Evolutionary conservation across 106 monocot species (phyloP).

Genomic region (Platanthera zijinensis): DNA sequence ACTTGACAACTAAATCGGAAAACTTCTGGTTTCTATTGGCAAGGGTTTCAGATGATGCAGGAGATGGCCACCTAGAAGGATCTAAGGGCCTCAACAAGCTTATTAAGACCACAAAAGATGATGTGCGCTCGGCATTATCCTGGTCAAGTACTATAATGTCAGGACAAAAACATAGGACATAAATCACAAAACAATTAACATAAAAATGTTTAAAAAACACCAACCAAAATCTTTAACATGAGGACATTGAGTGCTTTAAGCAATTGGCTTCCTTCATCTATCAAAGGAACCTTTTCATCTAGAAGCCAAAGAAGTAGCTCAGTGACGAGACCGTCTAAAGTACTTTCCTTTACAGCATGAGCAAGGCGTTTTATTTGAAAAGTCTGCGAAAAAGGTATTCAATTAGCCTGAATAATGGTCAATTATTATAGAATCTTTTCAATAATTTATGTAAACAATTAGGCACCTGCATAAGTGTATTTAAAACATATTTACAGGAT

Average conservation of each 20-base stretch:
- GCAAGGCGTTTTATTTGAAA: slow-evolving; percentile 89
- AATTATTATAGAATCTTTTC: background rate
- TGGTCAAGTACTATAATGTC: slow-evolving; percentile 24
- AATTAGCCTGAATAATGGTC: background rate
- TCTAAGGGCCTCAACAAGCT: slow-evolving; percentile 84
- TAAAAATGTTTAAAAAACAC: background rate
- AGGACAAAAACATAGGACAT: background rate
- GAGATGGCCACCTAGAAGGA: slow-evolving; percentile 80
- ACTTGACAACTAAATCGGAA: slow-evolving; percentile 97
- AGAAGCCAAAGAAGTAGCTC: slow-evolving; percentile 97
- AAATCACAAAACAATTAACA: background rate
- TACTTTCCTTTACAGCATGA: slow-evolving; percentile 75
- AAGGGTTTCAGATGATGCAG: slow-evolving; percentile 52
- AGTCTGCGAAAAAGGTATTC: slow-evolving; percentile 42
- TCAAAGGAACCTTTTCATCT: slow-evolving; percentile 93
- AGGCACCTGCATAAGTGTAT: slow-evolving; percentile 95
- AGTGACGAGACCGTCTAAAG: slow-evolving; percentile 84
- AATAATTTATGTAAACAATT: background rate
- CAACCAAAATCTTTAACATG: slow-evolving; percentile 98
- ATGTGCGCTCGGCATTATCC: slow-evolving; percentile 97
- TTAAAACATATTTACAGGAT: slow-evolving; percentile 97
- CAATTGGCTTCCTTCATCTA: slow-evolving; percentile 97
- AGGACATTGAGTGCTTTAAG: slow-evolving; percentile 94
- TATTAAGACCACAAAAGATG: slow-evolving; percentile 92
- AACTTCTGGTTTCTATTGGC: slow-evolving; percentile 84